Percentiles rank a stretch among this genome's conserved stretches.
phyloP scores from a whole-genome alignment of 192 early-diverging fungal species.

The Pilobolus umbonatus region DNA sequence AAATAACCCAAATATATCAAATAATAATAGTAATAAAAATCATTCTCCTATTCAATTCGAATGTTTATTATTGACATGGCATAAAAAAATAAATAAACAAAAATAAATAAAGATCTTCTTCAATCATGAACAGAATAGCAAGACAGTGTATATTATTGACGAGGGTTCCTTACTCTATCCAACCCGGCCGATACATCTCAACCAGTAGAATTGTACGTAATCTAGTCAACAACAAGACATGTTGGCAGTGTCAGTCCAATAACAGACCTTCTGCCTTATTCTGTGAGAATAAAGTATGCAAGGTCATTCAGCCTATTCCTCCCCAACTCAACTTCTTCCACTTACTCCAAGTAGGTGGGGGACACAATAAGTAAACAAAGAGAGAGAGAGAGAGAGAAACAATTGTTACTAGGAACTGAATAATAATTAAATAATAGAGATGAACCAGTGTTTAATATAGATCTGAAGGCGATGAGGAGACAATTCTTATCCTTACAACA shows the following conservation, averaged over 20 bases:
- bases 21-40: too few relatives aligned
- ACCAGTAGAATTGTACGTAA: neutral
- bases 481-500: slow-evolving; percentile 77
- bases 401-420: neutral
- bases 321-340: slow-evolving; percentile 54
- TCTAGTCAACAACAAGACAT: slow-evolving; percentile 30
- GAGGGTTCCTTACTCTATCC: too few relatives aligned
- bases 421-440: slow-evolving; percentile 20
- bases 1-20: too few relatives aligned
- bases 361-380: slow-evolving; percentile 20
- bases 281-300: slow-evolving; percentile 55
- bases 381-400: neutral
- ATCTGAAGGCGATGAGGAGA: slow-evolving; percentile 51
- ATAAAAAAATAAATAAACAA: too few relatives aligned
- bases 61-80: too few relatives aligned
- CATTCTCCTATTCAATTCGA: too few relatives aligned
- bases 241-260: slow-evolving; percentile 59
- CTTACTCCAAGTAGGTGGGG: slow-evolving; percentile 40
- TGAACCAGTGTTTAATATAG: slow-evolving; percentile 60
- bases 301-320: slow-evolving; percentile 51
- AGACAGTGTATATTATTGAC: too few relatives aligned
- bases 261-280: slow-evolving; percentile 42
- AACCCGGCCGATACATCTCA: neutral
- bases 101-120: too few relatives aligned
- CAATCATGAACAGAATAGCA: too few relatives aligned